Conservation (phyloP, 768 basidiomycete genomes). For the Phylloporus rhodoxanthus region DNA sequence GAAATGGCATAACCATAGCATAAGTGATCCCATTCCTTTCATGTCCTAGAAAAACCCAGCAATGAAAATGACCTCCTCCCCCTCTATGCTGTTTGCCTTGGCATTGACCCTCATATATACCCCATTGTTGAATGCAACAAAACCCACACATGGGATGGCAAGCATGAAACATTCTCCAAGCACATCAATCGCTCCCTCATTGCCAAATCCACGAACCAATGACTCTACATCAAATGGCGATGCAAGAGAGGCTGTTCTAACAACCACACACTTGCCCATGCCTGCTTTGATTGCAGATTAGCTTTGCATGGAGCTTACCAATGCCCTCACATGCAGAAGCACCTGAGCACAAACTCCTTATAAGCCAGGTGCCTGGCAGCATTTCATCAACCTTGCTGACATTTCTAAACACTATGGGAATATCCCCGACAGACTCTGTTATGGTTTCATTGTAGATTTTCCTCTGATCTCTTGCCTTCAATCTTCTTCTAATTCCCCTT, state of each 20-base stretch:
- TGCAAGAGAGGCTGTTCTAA: neutral
- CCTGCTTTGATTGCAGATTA: constrained; percentile 8
- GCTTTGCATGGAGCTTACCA: neutral
- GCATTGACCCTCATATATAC: constrained; percentile 20
- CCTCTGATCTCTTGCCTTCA: neutral
- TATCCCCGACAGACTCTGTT: neutral
- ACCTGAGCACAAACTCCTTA: neutral
- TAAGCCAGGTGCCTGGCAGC: neutral
- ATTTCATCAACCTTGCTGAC: neutral
- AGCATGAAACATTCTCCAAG: neutral
- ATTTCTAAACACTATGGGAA: rapidly evolving
- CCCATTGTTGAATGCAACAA: constrained; percentile 13
- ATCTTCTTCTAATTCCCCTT: constrained; percentile 6
- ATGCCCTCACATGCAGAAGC: constrained; percentile 5
- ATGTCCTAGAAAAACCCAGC: too few relatives aligned
- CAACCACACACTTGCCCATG: neutral
- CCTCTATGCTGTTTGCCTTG: constrained; percentile 33
- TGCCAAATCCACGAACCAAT: constrained; percentile 2
- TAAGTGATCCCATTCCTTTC: too few relatives aligned
- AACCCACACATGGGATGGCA: constrained; percentile 19
- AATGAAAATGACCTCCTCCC: neutral
- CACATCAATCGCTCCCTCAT: constrained; percentile 8
- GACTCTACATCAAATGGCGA: constrained; percentile 7
- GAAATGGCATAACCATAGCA: too few relatives aligned
- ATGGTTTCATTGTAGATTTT: constrained; percentile 7